Evolutionary conservation across 805 yeast species (phyloP).

Genomic region (Metschnikowia matae): DNA sequence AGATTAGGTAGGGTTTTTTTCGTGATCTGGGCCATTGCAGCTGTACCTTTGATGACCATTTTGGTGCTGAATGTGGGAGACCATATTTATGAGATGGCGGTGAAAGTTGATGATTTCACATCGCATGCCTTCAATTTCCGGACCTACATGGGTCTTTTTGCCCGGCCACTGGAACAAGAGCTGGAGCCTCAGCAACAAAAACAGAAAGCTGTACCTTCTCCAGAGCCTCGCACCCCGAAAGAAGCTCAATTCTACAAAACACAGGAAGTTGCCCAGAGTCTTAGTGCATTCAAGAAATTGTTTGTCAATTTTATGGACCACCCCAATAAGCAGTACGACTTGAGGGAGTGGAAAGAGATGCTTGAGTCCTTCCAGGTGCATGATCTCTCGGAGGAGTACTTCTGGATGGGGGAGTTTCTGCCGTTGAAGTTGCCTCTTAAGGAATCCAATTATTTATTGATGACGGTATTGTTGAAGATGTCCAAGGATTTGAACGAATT

Average conservation of each 20-base stretch:
- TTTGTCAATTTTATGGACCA: constrained; percentile 28
- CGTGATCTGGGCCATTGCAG: constrained; percentile 74
- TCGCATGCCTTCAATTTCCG: constrained; percentile 4
- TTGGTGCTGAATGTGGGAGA: constrained; percentile 72
- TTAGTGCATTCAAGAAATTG: background rate
- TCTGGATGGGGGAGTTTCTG: constrained; percentile 63
- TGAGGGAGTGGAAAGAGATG: constrained; percentile 49
- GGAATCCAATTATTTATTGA: constrained; percentile 60
- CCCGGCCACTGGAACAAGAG: background rate
- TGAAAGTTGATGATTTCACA: constrained; percentile 10
- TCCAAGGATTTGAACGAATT: constrained; percentile 18
- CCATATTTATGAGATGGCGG: constrained; percentile 36
- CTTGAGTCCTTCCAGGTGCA: constrained; percentile 26
- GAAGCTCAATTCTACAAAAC: background rate
- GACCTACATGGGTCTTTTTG: constrained; percentile 6
- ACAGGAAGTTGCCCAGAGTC: background rate
- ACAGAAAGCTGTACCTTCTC: background rate
- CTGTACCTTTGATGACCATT: constrained; percentile 85
- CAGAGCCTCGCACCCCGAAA: background rate
- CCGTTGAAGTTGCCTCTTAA: constrained; percentile 68
- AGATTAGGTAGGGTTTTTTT: constrained; percentile 71
- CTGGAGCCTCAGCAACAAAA: background rate
- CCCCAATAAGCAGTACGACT: constrained; percentile 42
- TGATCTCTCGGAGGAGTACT: constrained; percentile 22
- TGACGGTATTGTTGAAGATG: constrained; percentile 28